Percentiles rank a stretch among this genome's conserved stretches.
phyloP scores from a whole-genome alignment of 2,329 filamentous ascomycete genomes.

The Thielaviopsis populi region DNA sequence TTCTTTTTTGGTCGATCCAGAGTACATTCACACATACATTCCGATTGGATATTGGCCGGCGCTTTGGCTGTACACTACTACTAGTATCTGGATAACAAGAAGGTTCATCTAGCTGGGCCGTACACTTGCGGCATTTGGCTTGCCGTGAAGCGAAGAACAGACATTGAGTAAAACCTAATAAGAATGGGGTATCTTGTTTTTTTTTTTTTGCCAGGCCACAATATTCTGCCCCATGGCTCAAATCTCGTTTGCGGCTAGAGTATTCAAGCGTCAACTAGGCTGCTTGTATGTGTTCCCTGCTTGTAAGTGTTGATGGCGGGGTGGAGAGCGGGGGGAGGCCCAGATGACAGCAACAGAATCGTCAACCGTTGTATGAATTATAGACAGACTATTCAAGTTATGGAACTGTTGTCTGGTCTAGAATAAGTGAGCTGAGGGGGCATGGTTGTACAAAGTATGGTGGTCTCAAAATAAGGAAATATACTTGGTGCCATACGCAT shows the following conservation, averaged over 20 bases:
- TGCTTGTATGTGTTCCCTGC: background rate
- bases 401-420: background rate
- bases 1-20: too few relatives aligned
- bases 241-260: background rate
- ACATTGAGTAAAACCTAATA: background rate
- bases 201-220: background rate
- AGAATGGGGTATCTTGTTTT: background rate
- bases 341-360: background rate
- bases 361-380: background rate
- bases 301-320: background rate
- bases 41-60: background rate
- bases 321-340: background rate
- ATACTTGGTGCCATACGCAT: background rate
- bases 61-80: background rate
- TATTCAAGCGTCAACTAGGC: background rate
- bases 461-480: background rate
- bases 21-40: too few relatives aligned
- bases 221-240: background rate
- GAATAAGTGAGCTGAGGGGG: background rate
- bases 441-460: background rate
- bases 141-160: constrained; percentile 6
- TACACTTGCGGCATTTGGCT: constrained; percentile 2
- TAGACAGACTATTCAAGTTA: background rate
- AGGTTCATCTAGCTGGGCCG: background rate
- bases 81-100: background rate